phyloP scores from a whole-genome alignment of 371 early-diverging fungal species.

The Mortierella sp. region DNA sequence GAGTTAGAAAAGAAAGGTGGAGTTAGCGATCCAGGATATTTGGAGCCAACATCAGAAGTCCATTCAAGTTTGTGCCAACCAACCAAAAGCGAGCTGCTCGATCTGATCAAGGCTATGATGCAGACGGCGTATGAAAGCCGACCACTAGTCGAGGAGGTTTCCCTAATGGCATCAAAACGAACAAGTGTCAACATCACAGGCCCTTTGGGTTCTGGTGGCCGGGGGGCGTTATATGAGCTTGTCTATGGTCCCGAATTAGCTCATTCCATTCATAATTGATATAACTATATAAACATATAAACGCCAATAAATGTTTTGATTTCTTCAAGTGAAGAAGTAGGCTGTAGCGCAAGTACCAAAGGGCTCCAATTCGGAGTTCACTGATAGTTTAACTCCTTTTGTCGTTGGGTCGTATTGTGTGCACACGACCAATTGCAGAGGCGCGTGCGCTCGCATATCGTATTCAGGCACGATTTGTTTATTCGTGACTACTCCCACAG shows the following conservation, averaged over 20 bases:
- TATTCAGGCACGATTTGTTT: conserved; percentile 6
- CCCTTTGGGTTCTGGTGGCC: neutral
- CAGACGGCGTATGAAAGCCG: neutral
- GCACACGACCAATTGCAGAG: neutral
- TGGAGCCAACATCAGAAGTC: neutral
- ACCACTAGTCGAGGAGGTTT: neutral
- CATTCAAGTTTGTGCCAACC: neutral
- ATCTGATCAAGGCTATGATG: neutral
- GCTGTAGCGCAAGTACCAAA: too few species aligned
- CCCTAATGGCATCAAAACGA: neutral
- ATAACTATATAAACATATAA: too few species aligned
- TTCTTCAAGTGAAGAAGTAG: too few species aligned
- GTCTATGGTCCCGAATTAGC: neutral
- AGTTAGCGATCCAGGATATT: neutral
- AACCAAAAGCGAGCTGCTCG: neutral
- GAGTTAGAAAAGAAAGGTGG: neutral
- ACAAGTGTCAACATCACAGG: neutral
- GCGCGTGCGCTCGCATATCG: neutral
- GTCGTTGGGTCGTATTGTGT: neutral
- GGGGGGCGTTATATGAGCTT: conserved; percentile 1
- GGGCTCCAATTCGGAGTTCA: too few species aligned
- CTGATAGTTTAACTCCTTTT: too few species aligned
- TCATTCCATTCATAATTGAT: too few species aligned
- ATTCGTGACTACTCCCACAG: neutral
- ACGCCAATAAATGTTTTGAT: too few species aligned